Evolutionary conservation across 345 rosid species (phyloP).

Genomic region (Carallia brachiata): DNA sequence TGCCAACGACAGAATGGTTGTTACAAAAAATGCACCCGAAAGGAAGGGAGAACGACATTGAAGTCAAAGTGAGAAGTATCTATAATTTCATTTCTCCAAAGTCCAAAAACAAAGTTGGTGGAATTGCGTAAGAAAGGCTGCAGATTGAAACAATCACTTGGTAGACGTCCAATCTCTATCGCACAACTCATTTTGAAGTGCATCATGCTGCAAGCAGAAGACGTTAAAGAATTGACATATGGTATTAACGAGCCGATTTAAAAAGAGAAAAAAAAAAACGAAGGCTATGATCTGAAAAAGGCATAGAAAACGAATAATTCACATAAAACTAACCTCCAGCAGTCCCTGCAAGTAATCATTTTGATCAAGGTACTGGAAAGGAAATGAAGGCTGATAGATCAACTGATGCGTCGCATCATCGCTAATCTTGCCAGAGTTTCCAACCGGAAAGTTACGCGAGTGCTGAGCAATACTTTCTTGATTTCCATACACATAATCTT

Average conservation of each 20-base stretch:
- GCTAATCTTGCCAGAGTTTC: background rate
- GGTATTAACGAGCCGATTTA: background rate
- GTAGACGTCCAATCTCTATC: too few species aligned
- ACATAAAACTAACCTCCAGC: constrained; percentile 18
- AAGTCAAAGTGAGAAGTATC: too few species aligned
- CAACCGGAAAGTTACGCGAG: background rate
- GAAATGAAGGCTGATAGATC: constrained; percentile 13
- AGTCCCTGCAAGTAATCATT: constrained; percentile 17
- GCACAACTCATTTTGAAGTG: too few species aligned
- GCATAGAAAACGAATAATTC: background rate
- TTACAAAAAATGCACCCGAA: too few species aligned
- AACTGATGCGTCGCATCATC: constrained; percentile 2
- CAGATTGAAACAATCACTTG: too few species aligned
- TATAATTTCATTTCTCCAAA: too few species aligned
- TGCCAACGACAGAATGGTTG: too few species aligned
- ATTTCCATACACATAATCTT: constrained; percentile 9
- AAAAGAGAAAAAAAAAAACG: background rate
- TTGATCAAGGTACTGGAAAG: constrained; percentile 5
- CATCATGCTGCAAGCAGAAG: background rate
- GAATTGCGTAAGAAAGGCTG: too few species aligned
- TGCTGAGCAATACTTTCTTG: constrained; percentile 4
- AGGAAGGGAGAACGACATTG: too few species aligned
- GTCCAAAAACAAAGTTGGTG: too few species aligned
- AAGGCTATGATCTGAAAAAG: background rate
- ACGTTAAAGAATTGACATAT: too few species aligned